Base-by-base conservation (phyloP, 345 rosid species). In the Cochlearia excelsa region DNA sequence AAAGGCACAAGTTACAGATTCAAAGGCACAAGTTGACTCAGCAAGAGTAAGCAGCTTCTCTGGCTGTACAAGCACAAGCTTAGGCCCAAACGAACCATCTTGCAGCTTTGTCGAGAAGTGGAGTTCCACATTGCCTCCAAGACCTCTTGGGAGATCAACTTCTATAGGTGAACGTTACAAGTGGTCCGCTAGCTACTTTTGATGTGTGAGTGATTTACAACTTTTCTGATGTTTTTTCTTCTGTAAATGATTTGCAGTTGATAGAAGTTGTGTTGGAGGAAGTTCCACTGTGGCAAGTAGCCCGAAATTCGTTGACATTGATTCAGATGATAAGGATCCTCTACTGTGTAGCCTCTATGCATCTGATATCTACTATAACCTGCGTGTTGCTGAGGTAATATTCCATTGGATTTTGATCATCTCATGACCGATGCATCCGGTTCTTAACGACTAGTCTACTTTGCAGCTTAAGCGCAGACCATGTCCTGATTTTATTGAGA, bases 361-460 rank as follows among this genome's bases (percentile, higher is more conserved):
- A 44, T 69, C 75, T 44, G 95, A 88, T 37, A 84, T 92, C 50
- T 81, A 83, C 58, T 59, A 66, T 56, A 84, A 80, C 75, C 70
- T 86, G 75, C 83, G 79, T 46, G 85, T 78, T 78, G 84, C 93
- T 46, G 98, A 92, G 92, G 98, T 88, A 64, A 63, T 44, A 35
- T 44, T 67, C 26, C 43, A 26, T 30, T 53, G 11, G 9, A 7
- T 11, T 11, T 54, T 23, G n/a, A 26, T 61, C 9, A 26, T 61
- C 9, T 33, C 37, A 48, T 54, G 37, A 28, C 46, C 35, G 57
- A 55, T 26, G n/a, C 43, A 46, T 45, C 39, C 28, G 45, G 9
- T 62, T 65, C 37, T 57, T 67, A 61, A 39, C 10, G 7, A 57
- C 57, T 31, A 47, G 51, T 51, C 61, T 45, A 39, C 72, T 61